Conservation (phyloP, 2,329 filamentous ascomycete genomes). For the Sordariomycetes sp. region DNA sequence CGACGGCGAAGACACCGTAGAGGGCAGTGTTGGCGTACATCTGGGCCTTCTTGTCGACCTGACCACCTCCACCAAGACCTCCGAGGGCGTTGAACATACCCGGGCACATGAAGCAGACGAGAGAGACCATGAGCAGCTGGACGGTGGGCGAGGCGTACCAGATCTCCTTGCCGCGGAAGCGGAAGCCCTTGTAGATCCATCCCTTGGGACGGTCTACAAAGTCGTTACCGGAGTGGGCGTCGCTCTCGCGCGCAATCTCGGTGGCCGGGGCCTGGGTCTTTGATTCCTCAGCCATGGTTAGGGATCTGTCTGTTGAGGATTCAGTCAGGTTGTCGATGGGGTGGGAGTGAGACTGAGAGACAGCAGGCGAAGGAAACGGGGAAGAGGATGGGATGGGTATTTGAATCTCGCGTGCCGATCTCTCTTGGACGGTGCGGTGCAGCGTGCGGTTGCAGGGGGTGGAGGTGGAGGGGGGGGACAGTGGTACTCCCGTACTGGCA, state of each 20-base stretch:
- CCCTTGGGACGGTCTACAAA: constrained; percentile 6
- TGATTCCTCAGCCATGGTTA: constrained; percentile 15
- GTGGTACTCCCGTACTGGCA: too few relatives aligned
- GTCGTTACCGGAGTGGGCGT: not conserved
- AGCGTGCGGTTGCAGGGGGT: not conserved
- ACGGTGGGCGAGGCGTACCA: constrained; percentile 68
- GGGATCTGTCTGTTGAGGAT: not conserved
- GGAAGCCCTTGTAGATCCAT: constrained; percentile 24
- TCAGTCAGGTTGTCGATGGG: not conserved
- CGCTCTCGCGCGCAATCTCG: constrained; percentile 5
- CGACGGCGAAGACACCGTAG: constrained; percentile 61
- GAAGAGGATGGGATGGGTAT: constrained; percentile 1
- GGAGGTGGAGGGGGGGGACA: not conserved
- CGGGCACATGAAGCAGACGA: constrained; percentile 53
- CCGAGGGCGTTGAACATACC: constrained; percentile 60
- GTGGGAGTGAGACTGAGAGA: constrained; percentile 4
- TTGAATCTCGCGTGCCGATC: constrained; percentile 1
- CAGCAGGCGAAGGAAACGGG: constrained; percentile 6
- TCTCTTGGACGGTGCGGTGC: not conserved
- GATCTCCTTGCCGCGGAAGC: constrained; percentile 41
- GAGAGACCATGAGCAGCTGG: constrained; percentile 59
- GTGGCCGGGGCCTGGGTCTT: constrained; percentile 7
- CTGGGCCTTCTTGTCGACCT: constrained; percentile 39
- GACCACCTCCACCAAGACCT: constrained; percentile 50
- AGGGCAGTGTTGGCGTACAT: constrained; percentile 58